A percentile compares a stretch with the other conserved stretches of the same genome.
Evolutionary conservation across 164 flowering plant genomes (phyloP).

Genomic region (grape (Vitis vinifera)): ASM3070453v1 NC_081818.1:29858001-29858500

Average conservation of each 20-base stretch:
- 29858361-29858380: neutral
- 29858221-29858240: constrained; percentile 28
- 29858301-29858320: neutral
- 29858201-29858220: constrained; percentile 46
- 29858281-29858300: neutral
- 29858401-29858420: constrained; percentile 4
- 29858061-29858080: too few relatives aligned
- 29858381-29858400: neutral
- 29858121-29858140: neutral
- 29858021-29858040: constrained; percentile 43
- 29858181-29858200: constrained; percentile 78
- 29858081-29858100: too few relatives aligned
- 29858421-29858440: constrained; percentile 17
- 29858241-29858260: constrained; percentile 31
- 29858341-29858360: neutral
- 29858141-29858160: constrained; percentile 82
- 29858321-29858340: neutral
- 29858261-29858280: constrained; percentile 40
- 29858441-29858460: constrained; percentile 16
- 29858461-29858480: constrained; percentile 28
- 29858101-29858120: too few relatives aligned
- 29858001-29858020: constrained; percentile 90
- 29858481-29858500: constrained; percentile 16
- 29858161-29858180: constrained; percentile 79
- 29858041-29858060: too few relatives aligned